Conservation (phyloP, 345 rosid genomes). For the Hibiscus tridactylites region DNA sequence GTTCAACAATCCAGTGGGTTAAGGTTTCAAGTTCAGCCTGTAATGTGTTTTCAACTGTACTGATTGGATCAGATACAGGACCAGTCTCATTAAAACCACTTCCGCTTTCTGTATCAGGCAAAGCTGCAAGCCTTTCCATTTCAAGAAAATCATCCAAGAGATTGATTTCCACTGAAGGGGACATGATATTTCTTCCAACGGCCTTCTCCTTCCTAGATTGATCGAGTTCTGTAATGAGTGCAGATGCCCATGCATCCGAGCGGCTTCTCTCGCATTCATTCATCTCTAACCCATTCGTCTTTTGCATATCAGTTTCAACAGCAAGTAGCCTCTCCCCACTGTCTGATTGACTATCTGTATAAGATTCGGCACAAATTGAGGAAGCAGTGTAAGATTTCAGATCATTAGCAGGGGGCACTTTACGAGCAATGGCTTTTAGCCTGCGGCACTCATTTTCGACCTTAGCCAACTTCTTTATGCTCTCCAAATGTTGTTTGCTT, state of each 20-base stretch:
- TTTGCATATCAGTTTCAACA: conserved; percentile 37
- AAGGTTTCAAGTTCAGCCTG: conserved; percentile 44
- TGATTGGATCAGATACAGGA: conserved; percentile 22
- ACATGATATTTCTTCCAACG: conserved; percentile 25
- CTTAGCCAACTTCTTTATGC: conserved; percentile 65
- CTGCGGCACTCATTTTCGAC: conserved; percentile 75
- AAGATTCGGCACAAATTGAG: conserved; percentile 48
- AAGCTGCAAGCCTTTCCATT: conserved; percentile 78
- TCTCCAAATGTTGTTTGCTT: conserved; percentile 80
- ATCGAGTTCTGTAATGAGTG: conserved; percentile 26
- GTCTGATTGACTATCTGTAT: conserved; percentile 65
- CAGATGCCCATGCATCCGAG: conserved; percentile 30
- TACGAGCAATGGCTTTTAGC: conserved; percentile 46
- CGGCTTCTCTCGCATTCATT: conserved; percentile 22
- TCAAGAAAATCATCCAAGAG: conserved; percentile 98
- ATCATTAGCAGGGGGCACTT: conserved; percentile 27
- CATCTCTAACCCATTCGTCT: conserved; percentile 17
- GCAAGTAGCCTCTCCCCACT: conserved; percentile 41
- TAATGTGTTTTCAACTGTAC: conserved; percentile 20
- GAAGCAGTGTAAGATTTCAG: conserved; percentile 30
- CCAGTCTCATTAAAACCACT: conserved; percentile 25
- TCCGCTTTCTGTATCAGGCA: conserved; percentile 29
- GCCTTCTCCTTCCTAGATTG: conserved; percentile 33
- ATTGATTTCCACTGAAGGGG: conserved; percentile 41
- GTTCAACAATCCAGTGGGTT: conserved; percentile 40